Percentiles rank a stretch among this genome's conserved stretches.
These are phyloP conservation scores for Selaginella tamariscina DNA, from an alignment of 75 land plant species.

Conservation along the genomic window DNA sequence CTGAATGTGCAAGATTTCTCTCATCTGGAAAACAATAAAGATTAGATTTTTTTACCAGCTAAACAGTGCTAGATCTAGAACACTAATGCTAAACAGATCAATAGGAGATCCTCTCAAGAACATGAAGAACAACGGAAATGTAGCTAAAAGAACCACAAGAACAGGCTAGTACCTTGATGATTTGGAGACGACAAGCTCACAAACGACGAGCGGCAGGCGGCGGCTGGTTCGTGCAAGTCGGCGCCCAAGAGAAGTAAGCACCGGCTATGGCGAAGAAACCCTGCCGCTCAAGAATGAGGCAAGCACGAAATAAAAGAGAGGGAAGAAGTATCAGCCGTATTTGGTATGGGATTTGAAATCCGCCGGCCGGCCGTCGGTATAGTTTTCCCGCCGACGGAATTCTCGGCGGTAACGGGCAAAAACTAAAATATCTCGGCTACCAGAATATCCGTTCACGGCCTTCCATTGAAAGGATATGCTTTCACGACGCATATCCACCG, in stretches of 20 bases:
- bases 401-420: not conserved
- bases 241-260: too few species aligned
- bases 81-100: not conserved
- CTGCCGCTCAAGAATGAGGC: too few species aligned
- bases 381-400: slow-evolving; percentile 1
- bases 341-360: not conserved
- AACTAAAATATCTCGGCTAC: too few species aligned
- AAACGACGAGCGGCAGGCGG: slow-evolving; percentile 1
- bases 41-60: too few species aligned
- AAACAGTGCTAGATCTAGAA: too few species aligned
- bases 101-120: not conserved
- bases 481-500: too few species aligned
- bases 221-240: not conserved
- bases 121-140: not conserved
- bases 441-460: too few species aligned
- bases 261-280: too few species aligned
- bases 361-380: not conserved
- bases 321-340: not conserved
- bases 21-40: not conserved
- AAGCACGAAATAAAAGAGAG: not conserved
- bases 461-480: too few species aligned
- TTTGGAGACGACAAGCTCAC: too few species aligned
- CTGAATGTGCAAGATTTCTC: not conserved
- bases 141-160: not conserved
- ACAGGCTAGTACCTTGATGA: not conserved